A percentile compares a stretch with the other conserved stretches of the same genome.
Evolutionary conservation across 805 yeast genomes (phyloP).

Genomic region (Priceomyces carsonii): DNA sequence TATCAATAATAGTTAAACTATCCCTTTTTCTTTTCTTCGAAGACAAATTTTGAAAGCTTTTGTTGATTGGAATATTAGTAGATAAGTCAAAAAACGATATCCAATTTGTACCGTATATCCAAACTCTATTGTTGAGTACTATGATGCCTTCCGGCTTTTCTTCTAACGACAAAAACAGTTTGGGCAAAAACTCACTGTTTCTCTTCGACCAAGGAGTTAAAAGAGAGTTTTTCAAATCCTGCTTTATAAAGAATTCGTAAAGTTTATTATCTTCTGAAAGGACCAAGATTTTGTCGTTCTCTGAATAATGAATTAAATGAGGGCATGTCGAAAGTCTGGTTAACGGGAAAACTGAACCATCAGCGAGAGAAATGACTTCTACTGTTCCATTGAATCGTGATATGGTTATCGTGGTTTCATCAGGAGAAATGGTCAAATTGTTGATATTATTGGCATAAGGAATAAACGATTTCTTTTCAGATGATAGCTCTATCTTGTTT

Average conservation of each 20-base stretch:
- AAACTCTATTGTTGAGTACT: conserved; percentile 46
- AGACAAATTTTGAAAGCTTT: conserved; percentile 25
- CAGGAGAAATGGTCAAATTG: conserved; percentile 49
- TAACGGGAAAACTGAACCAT: conserved; percentile 38
- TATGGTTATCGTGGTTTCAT: conserved; percentile 50
- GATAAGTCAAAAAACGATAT: conserved; percentile 69
- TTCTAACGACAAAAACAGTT: conserved; percentile 52
- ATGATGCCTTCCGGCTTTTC: conserved; percentile 79
- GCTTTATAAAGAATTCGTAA: conserved; percentile 58
- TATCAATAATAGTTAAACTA: conserved; percentile 37
- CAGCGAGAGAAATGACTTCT: conserved; percentile 44
- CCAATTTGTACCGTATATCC: conserved; percentile 93
- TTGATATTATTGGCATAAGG: conserved; percentile 46
- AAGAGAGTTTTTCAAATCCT: conserved; percentile 26
- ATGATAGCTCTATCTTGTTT: conserved; percentile 41
- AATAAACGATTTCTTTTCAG: conserved; percentile 10
- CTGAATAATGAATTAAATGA: conserved; percentile 60
- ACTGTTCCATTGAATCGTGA: conserved; percentile 68
- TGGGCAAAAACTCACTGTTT: conserved; percentile 76
- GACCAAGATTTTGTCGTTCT: conserved; percentile 53
- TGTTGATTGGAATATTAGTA: conserved; percentile 51
- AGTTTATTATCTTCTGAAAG: conserved; percentile 75
- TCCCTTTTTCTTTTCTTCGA: conserved; percentile 45
- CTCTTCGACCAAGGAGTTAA: conserved; percentile 78
- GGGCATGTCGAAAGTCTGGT: conserved; percentile 62